Evolutionary conservation across 2,329 filamentous ascomycete genomes (phyloP).

Genomic region (Cladophialophora psammophila): DNA sequence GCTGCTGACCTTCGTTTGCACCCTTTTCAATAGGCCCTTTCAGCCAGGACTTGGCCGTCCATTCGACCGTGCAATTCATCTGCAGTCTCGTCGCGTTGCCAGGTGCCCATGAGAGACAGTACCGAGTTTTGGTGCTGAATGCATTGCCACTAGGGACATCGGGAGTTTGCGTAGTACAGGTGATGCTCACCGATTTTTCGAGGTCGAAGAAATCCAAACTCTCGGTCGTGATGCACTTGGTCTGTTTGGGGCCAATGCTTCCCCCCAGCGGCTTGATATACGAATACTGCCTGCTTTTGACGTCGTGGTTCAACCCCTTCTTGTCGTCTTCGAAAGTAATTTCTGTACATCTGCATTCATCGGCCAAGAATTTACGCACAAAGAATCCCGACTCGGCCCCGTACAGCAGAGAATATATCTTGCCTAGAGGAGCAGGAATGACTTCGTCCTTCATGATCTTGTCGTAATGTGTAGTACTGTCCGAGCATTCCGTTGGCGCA

Average conservation of each 20-base stretch:
- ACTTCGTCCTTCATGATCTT: conserved; percentile 84
- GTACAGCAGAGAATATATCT: conserved; percentile 88
- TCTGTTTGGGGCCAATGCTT: conserved; percentile 89
- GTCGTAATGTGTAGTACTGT: conserved; percentile 80
- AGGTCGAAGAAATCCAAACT: conserved; percentile 83
- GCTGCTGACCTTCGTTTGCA: conserved; percentile 84
- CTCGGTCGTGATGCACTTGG: conserved; percentile 89
- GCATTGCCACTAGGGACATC: conserved; percentile 95
- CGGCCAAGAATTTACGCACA: conserved; percentile 84
- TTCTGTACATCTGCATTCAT: conserved; percentile 82
- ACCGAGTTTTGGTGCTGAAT: conserved; percentile 90
- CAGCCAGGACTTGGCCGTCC: conserved; percentile 97
- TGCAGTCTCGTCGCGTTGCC: conserved; percentile 84
- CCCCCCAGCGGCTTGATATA: conserved; percentile 91
- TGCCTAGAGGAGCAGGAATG: conserved; percentile 86
- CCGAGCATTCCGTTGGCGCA: conserved; percentile 82
- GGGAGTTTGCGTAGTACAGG: conserved; percentile 83
- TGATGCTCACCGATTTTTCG: conserved; percentile 85
- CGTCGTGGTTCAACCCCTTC: conserved; percentile 76
- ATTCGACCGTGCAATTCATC: conserved; percentile 90
- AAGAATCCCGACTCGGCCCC: conserved; percentile 79
- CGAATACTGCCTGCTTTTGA: conserved; percentile 75
- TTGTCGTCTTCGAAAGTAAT: conserved; percentile 83
- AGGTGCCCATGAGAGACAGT: conserved; percentile 91
- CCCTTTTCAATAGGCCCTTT: conserved; percentile 97